Percentiles rank a stretch among this genome's conserved stretches.
Evolutionary conservation across 2,329 filamentous ascomycete species (phyloP).

Genomic region (Fusarium subglutinans): DNA sequence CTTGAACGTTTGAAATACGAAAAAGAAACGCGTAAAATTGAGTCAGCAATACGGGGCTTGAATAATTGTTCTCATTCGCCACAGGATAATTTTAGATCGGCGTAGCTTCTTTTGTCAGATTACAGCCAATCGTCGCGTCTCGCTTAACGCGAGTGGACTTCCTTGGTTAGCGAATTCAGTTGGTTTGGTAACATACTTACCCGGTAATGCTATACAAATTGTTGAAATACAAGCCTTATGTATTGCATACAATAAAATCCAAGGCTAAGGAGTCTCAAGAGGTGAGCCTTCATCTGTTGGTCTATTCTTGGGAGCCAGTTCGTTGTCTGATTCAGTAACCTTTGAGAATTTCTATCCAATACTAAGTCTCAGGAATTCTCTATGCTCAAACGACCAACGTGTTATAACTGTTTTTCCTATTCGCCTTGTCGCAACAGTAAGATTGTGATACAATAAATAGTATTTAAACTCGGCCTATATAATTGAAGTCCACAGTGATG

Average conservation of each 20-base stretch:
- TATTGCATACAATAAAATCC: fast-evolving
- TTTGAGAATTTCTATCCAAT: fast-evolving
- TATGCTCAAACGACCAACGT: fast-evolving
- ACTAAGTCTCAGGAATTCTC: fast-evolving
- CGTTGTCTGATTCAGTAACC: fast-evolving
- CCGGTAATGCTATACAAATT: neutral
- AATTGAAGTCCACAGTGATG: neutral
- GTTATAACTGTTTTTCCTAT: fast-evolving
- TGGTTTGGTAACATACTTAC: neutral
- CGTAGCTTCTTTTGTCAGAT: neutral
- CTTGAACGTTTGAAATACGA: fast-evolving
- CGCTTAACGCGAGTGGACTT: fast-evolving
- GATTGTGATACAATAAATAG: fast-evolving
- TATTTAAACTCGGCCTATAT: neutral
- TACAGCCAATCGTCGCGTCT: neutral
- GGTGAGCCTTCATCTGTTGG: fast-evolving
- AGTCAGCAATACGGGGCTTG: neutral
- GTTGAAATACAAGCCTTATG: fast-evolving
- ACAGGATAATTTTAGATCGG: too few species aligned
- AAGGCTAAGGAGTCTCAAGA: neutral
- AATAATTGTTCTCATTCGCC: neutral
- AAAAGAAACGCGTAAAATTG: neutral
- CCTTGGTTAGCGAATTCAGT: neutral
- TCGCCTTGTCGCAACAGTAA: neutral
- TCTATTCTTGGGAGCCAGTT: fast-evolving